Percentiles rank a stretch among this genome's conserved stretches.
Evolutionary conservation across 495 filamentous ascomycete genomes (phyloP).

Genomic region (Trichoderma erinaceum): DNA sequence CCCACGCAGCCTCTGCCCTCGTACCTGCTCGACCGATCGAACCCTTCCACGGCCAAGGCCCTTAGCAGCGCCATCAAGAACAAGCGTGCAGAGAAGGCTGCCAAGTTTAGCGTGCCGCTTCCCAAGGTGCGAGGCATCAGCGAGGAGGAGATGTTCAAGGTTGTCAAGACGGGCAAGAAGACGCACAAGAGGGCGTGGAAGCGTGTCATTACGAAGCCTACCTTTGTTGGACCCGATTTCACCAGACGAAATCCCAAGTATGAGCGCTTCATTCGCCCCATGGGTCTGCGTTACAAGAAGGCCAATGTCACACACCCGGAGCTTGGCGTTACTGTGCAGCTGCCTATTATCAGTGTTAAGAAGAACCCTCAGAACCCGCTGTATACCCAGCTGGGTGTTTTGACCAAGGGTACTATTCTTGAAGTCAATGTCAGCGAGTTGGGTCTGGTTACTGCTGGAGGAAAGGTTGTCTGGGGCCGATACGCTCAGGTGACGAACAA

Average conservation of each 20-base stretch:
- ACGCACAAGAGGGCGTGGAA: conserved; percentile 73
- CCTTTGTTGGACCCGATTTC: conserved; percentile 77
- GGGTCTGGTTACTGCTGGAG: conserved; percentile 84
- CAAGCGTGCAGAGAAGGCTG: conserved; percentile 78
- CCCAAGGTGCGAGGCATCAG: conserved; percentile 90
- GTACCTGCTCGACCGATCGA: conserved; percentile 84
- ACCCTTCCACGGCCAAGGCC: conserved; percentile 83
- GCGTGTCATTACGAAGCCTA: conserved; percentile 75
- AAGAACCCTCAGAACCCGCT: conserved; percentile 97
- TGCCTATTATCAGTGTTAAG: conserved; percentile 91
- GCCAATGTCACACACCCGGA: conserved; percentile 88
- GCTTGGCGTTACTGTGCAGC: conserved; percentile 80
- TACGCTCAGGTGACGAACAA: conserved; percentile 79
- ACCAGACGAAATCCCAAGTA: conserved; percentile 91
- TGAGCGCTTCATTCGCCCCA: conserved; percentile 70
- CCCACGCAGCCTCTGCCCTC: conserved; percentile 68
- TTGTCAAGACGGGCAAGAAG: conserved; percentile 83
- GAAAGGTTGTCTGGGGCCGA: conserved; percentile 82
- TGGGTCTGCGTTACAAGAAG: conserved; percentile 89
- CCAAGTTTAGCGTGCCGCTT: conserved; percentile 90
- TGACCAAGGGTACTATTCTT: conserved; percentile 90
- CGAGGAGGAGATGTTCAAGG: conserved; percentile 98
- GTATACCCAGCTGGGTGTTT: conserved; percentile 88
- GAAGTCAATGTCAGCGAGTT: conserved; percentile 95
- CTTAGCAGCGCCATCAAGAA: conserved; percentile 81